A percentile compares a stretch with the other conserved stretches of the same genome.
Conservation (phyloP, 495 filamentous ascomycete genomes). For the Penicillium subrubescens region DNA sequence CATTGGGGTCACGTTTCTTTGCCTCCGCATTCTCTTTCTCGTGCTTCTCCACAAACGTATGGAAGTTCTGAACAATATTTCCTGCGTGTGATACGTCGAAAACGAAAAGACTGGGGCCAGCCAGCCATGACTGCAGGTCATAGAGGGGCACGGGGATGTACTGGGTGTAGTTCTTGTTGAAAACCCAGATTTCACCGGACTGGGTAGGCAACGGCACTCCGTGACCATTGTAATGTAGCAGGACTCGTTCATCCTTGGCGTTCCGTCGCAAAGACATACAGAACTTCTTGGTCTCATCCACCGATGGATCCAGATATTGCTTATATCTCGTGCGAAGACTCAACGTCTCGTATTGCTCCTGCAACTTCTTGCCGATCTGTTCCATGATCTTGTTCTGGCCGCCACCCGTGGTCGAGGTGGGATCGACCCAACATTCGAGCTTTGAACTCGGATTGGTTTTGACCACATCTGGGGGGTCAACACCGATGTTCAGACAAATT, state of each 20-base stretch:
- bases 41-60: constrained; percentile 91
- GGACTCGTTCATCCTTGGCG: constrained; percentile 90
- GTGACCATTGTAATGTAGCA: constrained; percentile 98
- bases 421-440: constrained; percentile 96
- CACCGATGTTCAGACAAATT: constrained; percentile 94
- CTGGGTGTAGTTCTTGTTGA: constrained; percentile 98
- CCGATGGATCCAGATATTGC: constrained; percentile 91
- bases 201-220: constrained; percentile 96
- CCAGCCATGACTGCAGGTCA: constrained; percentile 94
- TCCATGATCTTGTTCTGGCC: constrained; percentile 85
- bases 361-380: constrained; percentile 91
- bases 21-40: constrained; percentile 79
- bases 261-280: constrained; percentile 84
- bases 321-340: constrained; percentile 95
- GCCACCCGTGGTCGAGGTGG: constrained; percentile 64
- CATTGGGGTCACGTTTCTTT: constrained; percentile 70
- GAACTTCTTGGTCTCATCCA: constrained; percentile 96
- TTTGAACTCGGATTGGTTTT: constrained; percentile 92
- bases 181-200: constrained; percentile 98
- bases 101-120: constrained; percentile 92
- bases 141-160: constrained; percentile 98
- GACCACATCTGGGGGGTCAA: constrained; percentile 94
- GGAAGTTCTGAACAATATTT: constrained; percentile 92
- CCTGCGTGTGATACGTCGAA: constrained; percentile 97
- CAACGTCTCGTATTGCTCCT: constrained; percentile 92